Percentiles rank a stretch among this genome's conserved stretches.
phyloP scores from a whole-genome alignment of 2,329 filamentous ascomycete species.

The Davidsoniella eucalypti region DNA sequence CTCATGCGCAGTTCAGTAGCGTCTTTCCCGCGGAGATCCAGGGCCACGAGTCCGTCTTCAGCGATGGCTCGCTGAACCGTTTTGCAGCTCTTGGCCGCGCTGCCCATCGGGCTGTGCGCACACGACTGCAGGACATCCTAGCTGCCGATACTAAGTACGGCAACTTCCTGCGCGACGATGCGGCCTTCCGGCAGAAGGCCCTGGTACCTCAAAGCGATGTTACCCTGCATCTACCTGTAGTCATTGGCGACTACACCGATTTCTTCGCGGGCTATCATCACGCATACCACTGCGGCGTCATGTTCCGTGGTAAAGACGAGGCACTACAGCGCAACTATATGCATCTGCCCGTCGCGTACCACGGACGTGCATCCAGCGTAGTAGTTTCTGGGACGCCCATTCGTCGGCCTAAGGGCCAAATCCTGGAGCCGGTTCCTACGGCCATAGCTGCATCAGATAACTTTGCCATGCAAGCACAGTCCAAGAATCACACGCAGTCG shows the following conservation, averaged over 20 bases:
- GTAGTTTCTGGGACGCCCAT: slow-evolving; percentile 55
- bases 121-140: slow-evolving; percentile 41
- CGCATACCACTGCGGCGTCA: slow-evolving; percentile 43
- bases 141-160: slow-evolving; percentile 30
- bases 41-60: slow-evolving; percentile 10
- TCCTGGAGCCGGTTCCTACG: slow-evolving; percentile 23
- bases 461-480: not conserved
- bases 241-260: slow-evolving; percentile 61
- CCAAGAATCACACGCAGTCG: not conserved
- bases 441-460: slow-evolving; percentile 13
- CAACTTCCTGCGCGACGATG: slow-evolving; percentile 5
- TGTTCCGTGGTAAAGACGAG: slow-evolving; percentile 53
- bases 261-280: slow-evolving; percentile 64
- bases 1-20: slow-evolving; percentile 11
- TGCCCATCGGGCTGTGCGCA: slow-evolving; percentile 49
- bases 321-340: slow-evolving; percentile 59
- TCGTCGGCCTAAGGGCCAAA: slow-evolving; percentile 50
- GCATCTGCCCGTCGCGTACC: slow-evolving; percentile 58
- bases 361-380: slow-evolving; percentile 53
- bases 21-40: slow-evolving; percentile 2
- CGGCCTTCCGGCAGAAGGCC: not conserved
- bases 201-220: not conserved
- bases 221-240: slow-evolving; percentile 43
- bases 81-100: slow-evolving; percentile 52
- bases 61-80: slow-evolving; percentile 44